Evolutionary conservation across 2,329 filamentous ascomycete species (phyloP), one percentile per base, ranked within the genome.

Genomic region (Colletotrichum tropicicola): DNA sequence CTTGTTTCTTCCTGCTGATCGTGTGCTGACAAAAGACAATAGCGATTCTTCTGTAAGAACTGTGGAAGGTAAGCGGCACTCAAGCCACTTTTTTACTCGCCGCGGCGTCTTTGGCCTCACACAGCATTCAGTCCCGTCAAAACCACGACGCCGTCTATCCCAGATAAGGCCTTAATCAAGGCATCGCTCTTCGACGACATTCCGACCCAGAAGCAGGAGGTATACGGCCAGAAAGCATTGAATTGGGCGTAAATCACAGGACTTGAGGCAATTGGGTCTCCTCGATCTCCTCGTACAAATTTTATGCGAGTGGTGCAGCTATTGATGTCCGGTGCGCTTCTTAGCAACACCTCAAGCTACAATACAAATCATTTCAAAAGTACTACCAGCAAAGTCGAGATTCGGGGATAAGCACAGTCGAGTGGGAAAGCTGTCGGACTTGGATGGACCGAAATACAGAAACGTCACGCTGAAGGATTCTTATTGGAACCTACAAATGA

Each of bases 161-260:
- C 62, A 1, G 44, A 21, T 6, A 30, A 62, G 32, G 37, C 27
- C 6, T 8, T 65, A 4, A 51, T 65, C n/a, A 65, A 65, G 30
- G 62, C 57, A 6, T 65, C 62, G 1, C 35, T 65, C 17, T 65
- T 65, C 17, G 57, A 62, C 7, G 62, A 65, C 6, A 65, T 65
- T 12, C 61, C 61, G 0, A 54, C 56, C 1, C 44, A 35, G 4
- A 65, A 25, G 35, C 32, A 15, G 6, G 61, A 65, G 10, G 19
- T 61, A 2, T 61, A 44, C 2, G 10, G 21, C 1, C 30, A 65
- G 4, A 37, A 55, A 35, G 56, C 61, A 7, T 15, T 65, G 6
- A 35, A 27, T 2, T 65, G 61, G 61, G 32, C 27, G 1, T 49
- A 30, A 51, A n/a, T 6, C 37, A 41, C 30, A 8, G 30, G 1